Conservation (phyloP, 352 stramenopile species). For the Phytophthora cryptogea region DNA sequence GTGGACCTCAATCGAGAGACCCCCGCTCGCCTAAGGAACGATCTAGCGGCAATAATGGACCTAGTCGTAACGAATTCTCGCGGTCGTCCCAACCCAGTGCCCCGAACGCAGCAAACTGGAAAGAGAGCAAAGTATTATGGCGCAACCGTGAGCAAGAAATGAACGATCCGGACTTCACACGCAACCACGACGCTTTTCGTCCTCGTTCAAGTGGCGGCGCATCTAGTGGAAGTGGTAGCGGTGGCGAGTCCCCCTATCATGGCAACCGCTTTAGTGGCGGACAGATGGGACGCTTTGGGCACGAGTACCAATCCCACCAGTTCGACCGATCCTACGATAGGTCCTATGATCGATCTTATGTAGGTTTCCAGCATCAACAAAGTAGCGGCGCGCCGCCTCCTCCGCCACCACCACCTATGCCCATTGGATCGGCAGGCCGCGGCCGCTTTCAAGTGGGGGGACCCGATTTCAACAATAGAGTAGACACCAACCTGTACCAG, state of each 20-base stretch:
- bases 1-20: constrained; percentile 9
- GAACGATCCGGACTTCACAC: constrained; percentile 93
- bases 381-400: constrained; percentile 20
- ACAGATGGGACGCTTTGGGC: constrained; percentile 24
- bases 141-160: constrained; percentile 94
- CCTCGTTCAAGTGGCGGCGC: constrained; percentile 38
- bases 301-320: constrained; percentile 34
- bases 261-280: constrained; percentile 31
- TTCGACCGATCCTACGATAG: constrained; percentile 39
- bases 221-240: constrained; percentile 37
- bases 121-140: constrained; percentile 92
- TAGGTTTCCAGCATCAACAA: constrained; percentile 31
- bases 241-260: constrained; percentile 40
- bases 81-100: constrained; percentile 28
- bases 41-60: constrained; percentile 10
- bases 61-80: constrained; percentile 15
- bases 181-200: constrained; percentile 74
- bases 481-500: constrained; percentile 51
- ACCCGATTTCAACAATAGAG: constrained; percentile 61
- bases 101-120: constrained; percentile 65
- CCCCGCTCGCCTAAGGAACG: constrained; percentile 22
- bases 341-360: constrained; percentile 18
- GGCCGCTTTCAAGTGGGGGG: constrained; percentile 37
- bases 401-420: constrained; percentile 30
- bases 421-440: constrained; percentile 32